Evolutionary conservation across 2,329 filamentous ascomycete genomes (phyloP), one percentile per base, ranked within the genome.

Genomic region (Cercospora sp.): DNA sequence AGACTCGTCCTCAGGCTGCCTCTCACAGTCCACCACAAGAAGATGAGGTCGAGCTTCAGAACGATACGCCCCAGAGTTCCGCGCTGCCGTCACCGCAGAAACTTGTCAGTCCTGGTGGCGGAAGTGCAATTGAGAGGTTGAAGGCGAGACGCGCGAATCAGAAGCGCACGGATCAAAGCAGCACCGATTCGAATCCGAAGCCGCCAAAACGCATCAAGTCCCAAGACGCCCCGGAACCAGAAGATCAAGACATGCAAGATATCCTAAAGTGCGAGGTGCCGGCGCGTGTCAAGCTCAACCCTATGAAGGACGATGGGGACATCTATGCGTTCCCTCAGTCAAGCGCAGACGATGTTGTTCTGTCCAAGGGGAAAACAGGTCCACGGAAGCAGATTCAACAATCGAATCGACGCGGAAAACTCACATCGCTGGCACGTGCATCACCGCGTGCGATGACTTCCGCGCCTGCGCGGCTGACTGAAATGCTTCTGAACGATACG

Each of bases 381-480:
- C 42, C 42, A 13, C 55, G 64, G 8, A 68, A 55, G 30, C 33
- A 60, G 45, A 26, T 31, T 30, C 58, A 62, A 26, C 68, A 59
- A 33, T 36, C 40, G 12, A 51, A 45, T 10, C 67, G 68, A 18
- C 64, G 67, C 16, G 67, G 72, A 5, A 71, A 70, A 45, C 63
- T 74, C 10, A 48, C 65, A 2, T 71, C 66, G 4, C 53, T 65
- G 16, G 26, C 63, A 10, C 67, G 63, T 12, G 60, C 71, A 7
- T 70, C 69, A 1, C 71, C 73, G 30, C 68, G 68, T 12, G 74
- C 76, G 58, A 73, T 74, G 28, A 57, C 69, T 1, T 77, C 75
- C 26, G 77, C 76, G 3, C 77, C 76, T 6, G 74, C 72, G 16
- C 73, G 75, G 3, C 65, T 78, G 16, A 68, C 68, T 10, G 70